Evolutionary conservation across 1,284 basidiomycete genomes (phyloP).

Genomic region (Sphaerobolus stellatus): DNA sequence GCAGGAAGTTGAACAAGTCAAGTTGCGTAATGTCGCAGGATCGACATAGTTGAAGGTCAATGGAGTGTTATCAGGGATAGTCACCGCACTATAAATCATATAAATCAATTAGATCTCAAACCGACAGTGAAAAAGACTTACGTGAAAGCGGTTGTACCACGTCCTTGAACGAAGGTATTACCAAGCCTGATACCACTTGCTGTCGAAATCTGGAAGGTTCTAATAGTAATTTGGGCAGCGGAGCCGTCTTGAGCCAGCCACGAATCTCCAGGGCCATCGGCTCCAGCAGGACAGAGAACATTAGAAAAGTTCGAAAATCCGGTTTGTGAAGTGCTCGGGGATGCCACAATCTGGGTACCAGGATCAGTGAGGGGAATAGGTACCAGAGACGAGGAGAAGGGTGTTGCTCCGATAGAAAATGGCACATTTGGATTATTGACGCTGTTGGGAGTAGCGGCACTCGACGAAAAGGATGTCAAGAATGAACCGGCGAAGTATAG

Average conservation of each 20-base stretch:
- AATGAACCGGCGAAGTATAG: slow-evolving; percentile 91
- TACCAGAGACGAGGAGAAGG: slow-evolving; percentile 87
- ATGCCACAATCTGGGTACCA: slow-evolving; percentile 63
- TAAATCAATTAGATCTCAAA: background rate
- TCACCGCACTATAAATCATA: slow-evolving; percentile 58
- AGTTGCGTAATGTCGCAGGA: slow-evolving; percentile 67
- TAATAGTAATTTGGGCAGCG: slow-evolving; percentile 70
- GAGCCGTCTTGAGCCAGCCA: slow-evolving; percentile 83
- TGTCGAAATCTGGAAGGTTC: slow-evolving; percentile 69
- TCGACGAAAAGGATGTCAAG: slow-evolving; percentile 67
- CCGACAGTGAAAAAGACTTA: slow-evolving; percentile 37
- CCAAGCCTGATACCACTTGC: slow-evolving; percentile 84
- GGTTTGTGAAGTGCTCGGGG: slow-evolving; percentile 63
- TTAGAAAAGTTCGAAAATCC: slow-evolving; percentile 70
- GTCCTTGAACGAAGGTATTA: slow-evolving; percentile 81
- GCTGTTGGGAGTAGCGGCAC: slow-evolving; percentile 51
- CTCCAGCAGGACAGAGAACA: slow-evolving; percentile 81
- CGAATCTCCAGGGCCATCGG: slow-evolving; percentile 76
- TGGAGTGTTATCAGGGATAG: slow-evolving; percentile 86
- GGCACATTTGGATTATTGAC: slow-evolving; percentile 77
- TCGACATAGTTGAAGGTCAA: slow-evolving; percentile 79
- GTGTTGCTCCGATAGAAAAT: slow-evolving; percentile 73
- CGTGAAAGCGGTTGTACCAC: slow-evolving; percentile 86
- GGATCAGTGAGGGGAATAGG: slow-evolving; percentile 71
- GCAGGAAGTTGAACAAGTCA: slow-evolving; percentile 69